Percentiles rank a stretch among this genome's conserved stretches.
Conservation (phyloP, 2,329 filamentous ascomycete genomes). For the Pezicula carpinea region DNA sequence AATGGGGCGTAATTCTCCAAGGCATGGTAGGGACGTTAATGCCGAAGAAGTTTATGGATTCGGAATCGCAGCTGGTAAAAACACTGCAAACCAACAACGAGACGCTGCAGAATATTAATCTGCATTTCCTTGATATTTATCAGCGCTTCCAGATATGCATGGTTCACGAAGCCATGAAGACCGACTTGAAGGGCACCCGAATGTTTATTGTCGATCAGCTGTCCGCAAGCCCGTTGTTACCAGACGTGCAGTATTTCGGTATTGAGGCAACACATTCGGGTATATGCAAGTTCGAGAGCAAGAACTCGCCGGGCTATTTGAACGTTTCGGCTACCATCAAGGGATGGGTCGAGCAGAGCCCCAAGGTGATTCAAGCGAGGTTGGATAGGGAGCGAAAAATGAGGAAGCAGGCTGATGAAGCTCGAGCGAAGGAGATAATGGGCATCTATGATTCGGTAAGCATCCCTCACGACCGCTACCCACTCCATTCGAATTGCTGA, state of each 20-base stretch:
- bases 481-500: background rate
- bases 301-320: conserved; percentile 57
- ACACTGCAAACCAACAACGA: conserved; percentile 72
- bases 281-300: conserved; percentile 68
- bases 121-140: conserved; percentile 66
- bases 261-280: conserved; percentile 67
- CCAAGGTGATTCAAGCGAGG: conserved; percentile 16
- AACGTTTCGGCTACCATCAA: conserved; percentile 28
- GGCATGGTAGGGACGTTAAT: conserved; percentile 61
- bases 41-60: conserved; percentile 62
- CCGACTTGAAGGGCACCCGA: conserved; percentile 60
- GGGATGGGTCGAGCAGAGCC: conserved; percentile 22
- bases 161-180: conserved; percentile 71
- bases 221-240: conserved; percentile 65
- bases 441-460: conserved; percentile 14
- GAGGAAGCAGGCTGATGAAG: conserved; percentile 17
- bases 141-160: conserved; percentile 69
- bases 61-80: conserved; percentile 62
- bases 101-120: conserved; percentile 69
- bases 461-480: background rate
- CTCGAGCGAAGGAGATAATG: conserved; percentile 22
- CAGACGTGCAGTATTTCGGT: conserved; percentile 68
- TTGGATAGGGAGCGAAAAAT: conserved; percentile 20
- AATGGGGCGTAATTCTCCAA: conserved; percentile 64
- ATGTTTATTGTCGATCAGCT: conserved; percentile 63